Evolutionary conservation across 2,329 filamentous ascomycete species (phyloP), one percentile per base, ranked within the genome.

Genomic region (Curvularia hawaiiensis): DNA sequence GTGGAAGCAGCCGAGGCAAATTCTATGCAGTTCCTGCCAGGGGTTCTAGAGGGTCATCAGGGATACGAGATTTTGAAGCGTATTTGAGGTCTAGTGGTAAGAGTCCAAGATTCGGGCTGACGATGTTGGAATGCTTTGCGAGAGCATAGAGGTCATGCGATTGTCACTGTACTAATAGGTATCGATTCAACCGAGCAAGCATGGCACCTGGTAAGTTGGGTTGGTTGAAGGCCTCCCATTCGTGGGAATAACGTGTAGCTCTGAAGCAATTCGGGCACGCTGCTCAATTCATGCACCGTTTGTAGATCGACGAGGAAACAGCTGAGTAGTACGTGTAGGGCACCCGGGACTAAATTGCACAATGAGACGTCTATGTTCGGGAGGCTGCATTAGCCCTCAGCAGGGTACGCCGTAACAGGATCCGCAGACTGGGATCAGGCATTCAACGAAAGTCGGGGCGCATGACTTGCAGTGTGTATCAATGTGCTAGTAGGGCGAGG

Each of bases 321-420:
- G 26, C 28, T 31, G 44, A 20, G 16, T 8, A 43, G 30, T 31
- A 12, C 30, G 30, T 9, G 16, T 31, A 18, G 20, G 18, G 44
- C 28, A 40, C 40, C 31, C 18, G 24, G 40, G 28, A 18, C 6
- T 51, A n/a, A 10, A 31, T 30, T 30, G n/a, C 30, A 12, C n/a
- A 39, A 3, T 24, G 18, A 8, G 33, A 12, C 31, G 40, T 26
- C 28, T 16, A 39, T 14, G 43, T 35, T 24, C 55, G 46, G 56
- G 47, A 50, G 33, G 47, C 52, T 58, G 56, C 56, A 47, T 55
- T 55, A 58, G 56, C 52, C 35, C 18, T 28, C 28, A 22, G 33
- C 30, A 43, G 35, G 40, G 41, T 31, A 43, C 22, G 22, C 22
- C 40, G 31, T 39, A 33, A 4, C 22, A 24, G 33, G 33, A 50